Evolutionary conservation across 345 rosid genomes (phyloP).

Genomic region (Salix exigua): DNA sequence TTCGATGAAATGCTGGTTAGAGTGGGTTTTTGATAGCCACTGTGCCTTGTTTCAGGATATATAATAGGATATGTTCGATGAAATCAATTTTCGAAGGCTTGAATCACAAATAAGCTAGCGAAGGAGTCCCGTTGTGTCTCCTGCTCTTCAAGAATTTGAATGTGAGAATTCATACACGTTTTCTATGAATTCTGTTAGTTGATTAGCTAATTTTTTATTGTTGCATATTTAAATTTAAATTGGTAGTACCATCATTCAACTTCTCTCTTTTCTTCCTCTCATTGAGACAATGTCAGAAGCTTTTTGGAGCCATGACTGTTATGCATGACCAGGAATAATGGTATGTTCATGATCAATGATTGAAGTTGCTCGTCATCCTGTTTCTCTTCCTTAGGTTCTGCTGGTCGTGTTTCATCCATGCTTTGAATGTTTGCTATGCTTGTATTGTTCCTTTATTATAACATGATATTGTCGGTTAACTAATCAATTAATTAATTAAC

Average conservation of each 20-base stretch:
- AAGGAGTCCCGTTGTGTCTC: constrained; percentile 26
- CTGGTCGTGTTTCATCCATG: constrained; percentile 42
- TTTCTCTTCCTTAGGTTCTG: constrained; percentile 40
- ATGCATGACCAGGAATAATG: constrained; percentile 52
- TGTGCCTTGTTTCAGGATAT: no score
- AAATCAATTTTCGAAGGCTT: constrained; percentile 41
- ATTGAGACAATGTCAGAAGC: constrained; percentile 51
- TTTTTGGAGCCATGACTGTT: constrained; percentile 76
- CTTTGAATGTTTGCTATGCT: constrained; percentile 9
- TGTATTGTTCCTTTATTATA: background rate
- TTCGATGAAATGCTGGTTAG: no score
- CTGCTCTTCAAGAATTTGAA: constrained; percentile 1
- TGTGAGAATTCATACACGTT: background rate
- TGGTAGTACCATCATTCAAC: background rate
- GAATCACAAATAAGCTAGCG: constrained; percentile 25
- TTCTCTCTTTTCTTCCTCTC: constrained; percentile 43
- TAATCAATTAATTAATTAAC: background rate
- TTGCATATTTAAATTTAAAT: background rate
- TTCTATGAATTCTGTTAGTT: background rate
- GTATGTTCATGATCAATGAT: constrained; percentile 68
- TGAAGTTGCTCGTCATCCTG: constrained; percentile 37
- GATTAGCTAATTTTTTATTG: background rate
- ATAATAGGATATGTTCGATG: no score
- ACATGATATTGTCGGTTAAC: background rate
- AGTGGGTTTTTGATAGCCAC: no score